Base-by-base conservation (phyloP, 2,329 filamentous ascomycete species). In the Alternaria sp. region DNA sequence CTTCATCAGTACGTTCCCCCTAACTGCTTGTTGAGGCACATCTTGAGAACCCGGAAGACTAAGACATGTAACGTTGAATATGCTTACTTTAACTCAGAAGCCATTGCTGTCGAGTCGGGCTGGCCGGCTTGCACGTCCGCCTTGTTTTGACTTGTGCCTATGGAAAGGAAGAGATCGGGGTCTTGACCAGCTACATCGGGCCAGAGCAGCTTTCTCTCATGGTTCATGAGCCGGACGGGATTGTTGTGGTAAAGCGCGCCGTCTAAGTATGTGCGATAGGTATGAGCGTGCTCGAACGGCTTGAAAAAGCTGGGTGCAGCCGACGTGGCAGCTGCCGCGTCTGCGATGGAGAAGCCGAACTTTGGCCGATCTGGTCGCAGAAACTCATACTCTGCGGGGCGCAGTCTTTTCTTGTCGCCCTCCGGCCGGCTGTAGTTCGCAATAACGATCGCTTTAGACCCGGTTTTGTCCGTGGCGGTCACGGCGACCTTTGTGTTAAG, bases 221-320 rank as follows among this genome's bases (percentile, higher is more conserved):
- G 60, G 51, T 85, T 78, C 4, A 83, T 84, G 54, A 86, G 73
- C 6, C 72, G 64, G 10, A 84, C 75, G 14, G 84, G 84, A 46
- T 86, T 86, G 51, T 82, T 82, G 64, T 82, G 78, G 12, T 80
- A 78, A 1, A 84, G 64, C 7, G 78, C 82, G 7, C 83, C 83
- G 59, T 85, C 84, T 2, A 82, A 68, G 61, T 84, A 86, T 1
- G 71, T 75, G n/a, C 75, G 72, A 49, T 80, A 76, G 0, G 82
- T 81, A 20, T 76, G 70, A n/a, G 75, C 69, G 56, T 86, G 80
- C 12, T 76, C 67, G 65, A 83, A 85, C 0, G 81, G 79, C 57
- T 82, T 82, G 75, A 86, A 85, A 59, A 78, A 82, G 3, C 71
- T 71, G 4, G 84, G 82, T 8, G 81, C 81, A 5, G 84, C 82